Conservation (phyloP, 2,329 filamentous ascomycete genomes). For the Tolypocladium sp. region DNA sequence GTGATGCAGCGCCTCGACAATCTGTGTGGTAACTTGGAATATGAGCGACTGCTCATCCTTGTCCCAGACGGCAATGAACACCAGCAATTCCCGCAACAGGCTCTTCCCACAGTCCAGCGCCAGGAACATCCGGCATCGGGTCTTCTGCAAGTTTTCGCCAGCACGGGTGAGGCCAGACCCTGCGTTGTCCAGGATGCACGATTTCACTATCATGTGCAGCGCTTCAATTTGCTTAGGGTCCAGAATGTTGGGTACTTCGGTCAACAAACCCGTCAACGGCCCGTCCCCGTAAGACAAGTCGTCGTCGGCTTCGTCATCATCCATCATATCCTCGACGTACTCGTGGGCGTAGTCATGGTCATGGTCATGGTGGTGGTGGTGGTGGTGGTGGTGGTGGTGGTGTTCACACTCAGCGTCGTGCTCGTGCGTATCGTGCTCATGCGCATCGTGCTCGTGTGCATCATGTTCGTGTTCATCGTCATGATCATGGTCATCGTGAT, state of each 20-base stretch:
- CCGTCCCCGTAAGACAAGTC: conserved; percentile 75
- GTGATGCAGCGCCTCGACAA: conserved; percentile 85
- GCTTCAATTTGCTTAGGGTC: conserved; percentile 94
- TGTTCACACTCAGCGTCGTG: conserved; percentile 16
- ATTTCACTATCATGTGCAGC: conserved; percentile 94
- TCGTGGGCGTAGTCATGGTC: conserved; percentile 30
- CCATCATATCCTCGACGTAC: conserved; percentile 47
- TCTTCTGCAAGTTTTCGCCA: conserved; percentile 80
- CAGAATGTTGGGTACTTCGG: conserved; percentile 88
- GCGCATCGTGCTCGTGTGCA: conserved; percentile 37
- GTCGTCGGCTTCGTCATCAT: conserved; percentile 61
- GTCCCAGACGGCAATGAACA: conserved; percentile 97
- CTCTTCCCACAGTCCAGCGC: conserved; percentile 87
- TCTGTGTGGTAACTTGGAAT: conserved; percentile 93
- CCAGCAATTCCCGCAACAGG: conserved; percentile 78
- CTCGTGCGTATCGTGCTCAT: conserved; percentile 20
- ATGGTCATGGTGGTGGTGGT: conserved; percentile 22
- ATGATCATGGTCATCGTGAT: conserved; percentile 10
- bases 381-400: conserved; percentile 14
- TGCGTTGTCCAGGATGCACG: conserved; percentile 77
- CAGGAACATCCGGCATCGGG: conserved; percentile 80
- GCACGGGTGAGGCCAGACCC: conserved; percentile 58
- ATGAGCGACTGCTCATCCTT: conserved; percentile 88
- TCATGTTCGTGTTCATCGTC: conserved; percentile 15
- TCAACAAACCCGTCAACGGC: conserved; percentile 73